These are phyloP conservation scores for Phoma herbarum DNA, from an alignment of 2,329 filamentous ascomycete species.

Conservation along the genomic window DNA sequence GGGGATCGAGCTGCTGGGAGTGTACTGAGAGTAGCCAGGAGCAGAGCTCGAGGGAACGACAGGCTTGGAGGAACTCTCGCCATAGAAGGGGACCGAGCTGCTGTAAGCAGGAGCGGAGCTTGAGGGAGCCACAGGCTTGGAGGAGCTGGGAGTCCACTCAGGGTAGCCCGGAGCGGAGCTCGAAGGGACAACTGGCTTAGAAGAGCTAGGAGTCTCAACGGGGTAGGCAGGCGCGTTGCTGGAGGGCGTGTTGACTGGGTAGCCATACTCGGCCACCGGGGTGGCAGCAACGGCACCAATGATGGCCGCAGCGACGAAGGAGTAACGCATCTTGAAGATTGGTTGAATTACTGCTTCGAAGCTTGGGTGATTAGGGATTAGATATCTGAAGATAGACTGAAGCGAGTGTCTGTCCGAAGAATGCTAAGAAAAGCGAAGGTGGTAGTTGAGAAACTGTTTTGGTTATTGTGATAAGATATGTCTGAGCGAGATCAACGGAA, in stretches of 20 bases:
- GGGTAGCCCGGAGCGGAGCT: constrained; percentile 16
- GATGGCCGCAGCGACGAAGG: constrained; percentile 42
- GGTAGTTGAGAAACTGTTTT: constrained; percentile 33
- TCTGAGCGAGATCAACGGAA: constrained; percentile 20
- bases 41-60: neutral
- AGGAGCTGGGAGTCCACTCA: neutral
- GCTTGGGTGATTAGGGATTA: constrained; percentile 37
- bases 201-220: constrained; percentile 15
- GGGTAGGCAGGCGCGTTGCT: constrained; percentile 7
- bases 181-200: neutral
- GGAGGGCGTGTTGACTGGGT: constrained; percentile 14
- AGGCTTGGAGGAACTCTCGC: constrained; percentile 1
- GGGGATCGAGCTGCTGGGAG: constrained; percentile 11
- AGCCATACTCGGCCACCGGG: constrained; percentile 34
- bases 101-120: constrained; percentile 5
- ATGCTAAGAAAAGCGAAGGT: constrained; percentile 43
- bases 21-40: neutral
- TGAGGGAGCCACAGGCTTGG: constrained; percentile 7
- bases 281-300: constrained; percentile 44
- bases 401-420: constrained; percentile 45
- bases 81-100: neutral
- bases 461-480: constrained; percentile 34
- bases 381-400: constrained; percentile 35
- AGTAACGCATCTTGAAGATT: constrained; percentile 44
- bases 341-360: constrained; percentile 10